phyloP scores from a whole-genome alignment of 2,329 filamentous ascomycete genomes.

The Colletotrichum chrysophilum region DNA sequence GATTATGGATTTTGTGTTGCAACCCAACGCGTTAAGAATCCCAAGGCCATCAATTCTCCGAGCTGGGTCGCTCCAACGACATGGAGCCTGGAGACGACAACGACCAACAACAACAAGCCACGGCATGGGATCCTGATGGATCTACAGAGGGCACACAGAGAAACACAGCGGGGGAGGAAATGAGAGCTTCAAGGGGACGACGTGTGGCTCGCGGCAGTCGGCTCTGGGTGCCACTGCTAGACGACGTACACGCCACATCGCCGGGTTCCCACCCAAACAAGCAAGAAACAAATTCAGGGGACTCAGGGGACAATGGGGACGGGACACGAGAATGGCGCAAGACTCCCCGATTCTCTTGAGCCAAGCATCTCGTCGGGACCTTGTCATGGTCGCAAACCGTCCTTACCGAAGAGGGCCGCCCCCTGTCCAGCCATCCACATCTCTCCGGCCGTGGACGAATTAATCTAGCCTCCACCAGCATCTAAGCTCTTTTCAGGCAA shows the following conservation, averaged over 20 bases:
- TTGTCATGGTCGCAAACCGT: constrained; percentile 27
- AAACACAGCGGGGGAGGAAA: constrained; percentile 3
- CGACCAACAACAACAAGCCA: constrained; percentile 3
- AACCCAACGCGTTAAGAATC: constrained; percentile 1
- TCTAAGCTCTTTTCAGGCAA: constrained; percentile 41
- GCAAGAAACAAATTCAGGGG: constrained; percentile 17
- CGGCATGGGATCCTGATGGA: constrained; percentile 6
- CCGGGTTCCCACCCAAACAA: constrained; percentile 16
- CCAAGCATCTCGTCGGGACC: constrained; percentile 16
- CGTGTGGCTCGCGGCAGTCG: constrained; percentile 17
- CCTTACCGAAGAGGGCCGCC: constrained; percentile 26
- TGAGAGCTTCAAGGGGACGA: not conserved
- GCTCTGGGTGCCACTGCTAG: constrained; percentile 13
- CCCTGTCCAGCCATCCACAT: constrained; percentile 7
- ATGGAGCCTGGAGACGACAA: constrained; percentile 16
- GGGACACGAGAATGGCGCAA: constrained; percentile 15
- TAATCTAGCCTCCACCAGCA: constrained; percentile 1
- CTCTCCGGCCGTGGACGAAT: constrained; percentile 12
- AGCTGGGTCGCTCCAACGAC: constrained; percentile 8
- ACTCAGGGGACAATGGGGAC: not conserved
- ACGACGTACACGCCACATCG: constrained; percentile 17
- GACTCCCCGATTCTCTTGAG: constrained; percentile 13
- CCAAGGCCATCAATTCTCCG: constrained; percentile 18
- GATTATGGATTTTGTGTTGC: constrained; percentile 3
- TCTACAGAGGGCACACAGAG: constrained; percentile 10